These are phyloP conservation scores for Cylindrotheca closterium DNA, from an alignment of 108 stramenopile species.

Conservation along the genomic window DNA sequence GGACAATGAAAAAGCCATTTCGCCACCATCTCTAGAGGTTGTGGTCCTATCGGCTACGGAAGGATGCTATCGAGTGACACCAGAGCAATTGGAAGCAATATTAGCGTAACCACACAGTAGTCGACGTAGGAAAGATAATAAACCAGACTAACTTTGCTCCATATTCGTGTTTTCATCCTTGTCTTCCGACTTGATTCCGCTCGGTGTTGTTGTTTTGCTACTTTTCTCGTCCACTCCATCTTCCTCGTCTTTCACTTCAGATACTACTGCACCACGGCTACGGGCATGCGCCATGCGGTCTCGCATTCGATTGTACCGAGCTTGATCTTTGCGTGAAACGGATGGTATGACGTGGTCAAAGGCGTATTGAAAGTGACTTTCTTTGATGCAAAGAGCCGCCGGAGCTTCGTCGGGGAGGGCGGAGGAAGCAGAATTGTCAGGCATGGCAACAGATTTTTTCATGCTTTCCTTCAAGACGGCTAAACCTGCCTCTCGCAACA, in stretches of 20 bases:
- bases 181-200: too few relatives aligned
- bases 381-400: conserved; percentile 46
- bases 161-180: not conserved
- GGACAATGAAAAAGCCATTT: not conserved
- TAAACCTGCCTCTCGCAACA: conserved; percentile 88
- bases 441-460: conserved; percentile 2
- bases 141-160: not conserved
- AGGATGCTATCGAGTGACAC: conserved; percentile 23
- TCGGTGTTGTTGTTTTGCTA: too few relatives aligned
- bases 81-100: conserved; percentile 15
- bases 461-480: conserved; percentile 74
- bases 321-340: conserved; percentile 82
- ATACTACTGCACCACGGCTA: conserved; percentile 50
- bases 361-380: conserved; percentile 77
- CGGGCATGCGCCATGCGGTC: conserved; percentile 83
- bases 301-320: conserved; percentile 74
- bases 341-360: conserved; percentile 86
- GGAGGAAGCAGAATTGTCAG: conserved; percentile 6
- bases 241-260: conserved; percentile 8
- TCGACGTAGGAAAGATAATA: too few relatives aligned
- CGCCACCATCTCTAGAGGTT: conserved; percentile 11
- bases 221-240: too few relatives aligned
- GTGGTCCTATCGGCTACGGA: conserved; percentile 17
- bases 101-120: not conserved
- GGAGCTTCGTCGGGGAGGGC: not conserved